Evolutionary conservation across 257 asterid genomes (phyloP).

Genomic region (Capsicum chinense): DNA sequence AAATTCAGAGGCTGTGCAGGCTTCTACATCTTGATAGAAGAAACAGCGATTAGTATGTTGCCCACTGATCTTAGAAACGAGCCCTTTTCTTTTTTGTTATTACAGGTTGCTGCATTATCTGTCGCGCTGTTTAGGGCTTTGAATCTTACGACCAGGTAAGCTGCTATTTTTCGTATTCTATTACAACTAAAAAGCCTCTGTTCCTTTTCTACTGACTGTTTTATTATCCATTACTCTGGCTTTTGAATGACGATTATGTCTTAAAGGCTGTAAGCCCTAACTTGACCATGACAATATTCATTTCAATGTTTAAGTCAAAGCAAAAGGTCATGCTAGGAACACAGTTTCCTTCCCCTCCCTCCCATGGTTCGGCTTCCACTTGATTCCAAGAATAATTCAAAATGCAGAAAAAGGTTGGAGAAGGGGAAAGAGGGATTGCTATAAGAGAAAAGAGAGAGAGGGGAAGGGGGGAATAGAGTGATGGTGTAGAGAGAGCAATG

Average conservation of each 20-base stretch:
- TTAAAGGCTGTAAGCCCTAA: neutral
- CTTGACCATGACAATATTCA: neutral
- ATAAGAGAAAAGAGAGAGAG: neutral
- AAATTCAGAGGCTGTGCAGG: neutral
- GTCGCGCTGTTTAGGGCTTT: conserved; percentile 90
- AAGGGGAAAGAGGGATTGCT: neutral
- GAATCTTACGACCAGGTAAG: conserved; percentile 81
- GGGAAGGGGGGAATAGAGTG: neutral
- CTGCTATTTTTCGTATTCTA: neutral
- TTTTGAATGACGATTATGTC: neutral
- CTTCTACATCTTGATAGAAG: neutral
- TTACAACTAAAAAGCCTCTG: neutral
- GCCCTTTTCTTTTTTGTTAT: conserved; percentile 24
- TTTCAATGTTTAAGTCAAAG: neutral
- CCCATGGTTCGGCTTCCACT: no score
- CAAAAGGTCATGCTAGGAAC: neutral
- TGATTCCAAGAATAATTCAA: no score
- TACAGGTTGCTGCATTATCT: conserved; percentile 85
- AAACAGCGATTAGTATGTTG: conserved; percentile 31
- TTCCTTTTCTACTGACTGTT: neutral
- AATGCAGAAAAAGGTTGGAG: neutral
- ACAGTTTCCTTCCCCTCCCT: no score
- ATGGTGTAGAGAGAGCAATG: neutral
- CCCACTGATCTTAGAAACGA: conserved; percentile 29
- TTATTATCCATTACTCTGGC: neutral